Conservation (phyloP, 352 stramenopile genomes). For the Phytophthora niederhauseri region DNA sequence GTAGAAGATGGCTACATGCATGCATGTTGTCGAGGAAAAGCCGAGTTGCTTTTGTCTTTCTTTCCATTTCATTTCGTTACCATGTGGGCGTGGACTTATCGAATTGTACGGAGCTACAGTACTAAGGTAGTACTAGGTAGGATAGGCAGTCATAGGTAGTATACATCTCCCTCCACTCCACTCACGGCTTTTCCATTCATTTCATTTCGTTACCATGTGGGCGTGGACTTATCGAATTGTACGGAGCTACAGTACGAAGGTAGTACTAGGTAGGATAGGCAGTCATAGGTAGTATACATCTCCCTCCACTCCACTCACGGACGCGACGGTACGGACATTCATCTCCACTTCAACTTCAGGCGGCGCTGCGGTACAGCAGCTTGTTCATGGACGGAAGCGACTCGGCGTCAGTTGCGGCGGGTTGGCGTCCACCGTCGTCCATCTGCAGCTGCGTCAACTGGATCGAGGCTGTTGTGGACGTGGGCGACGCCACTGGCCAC, state of each 20-base stretch:
- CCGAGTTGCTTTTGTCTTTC: too few relatives aligned
- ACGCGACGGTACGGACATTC: constrained; percentile 17
- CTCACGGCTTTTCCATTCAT: constrained; percentile 4
- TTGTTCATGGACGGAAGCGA: constrained; percentile 73
- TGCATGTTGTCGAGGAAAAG: neutral
- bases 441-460: constrained; percentile 26
- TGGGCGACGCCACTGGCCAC: constrained; percentile 29
- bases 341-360: constrained; percentile 18
- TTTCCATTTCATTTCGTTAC: constrained; percentile 1
- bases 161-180: too few relatives aligned
- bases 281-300: constrained; percentile 37
- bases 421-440: constrained; percentile 7
- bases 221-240: constrained; percentile 10
- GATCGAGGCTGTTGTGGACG: constrained; percentile 23
- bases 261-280: constrained; percentile 11
- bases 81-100: constrained; percentile 10
- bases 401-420: constrained; percentile 25
- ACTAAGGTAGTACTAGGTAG: neutral
- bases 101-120: neutral
- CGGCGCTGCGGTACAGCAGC: constrained; percentile 47
- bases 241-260: neutral
- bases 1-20: neutral
- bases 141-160: constrained; percentile 31
- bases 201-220: neutral
- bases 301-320: constrained; percentile 27